These are phyloP conservation scores for Talaromyces stipitatus DNA, from an alignment of 495 filamentous ascomycete genomes.

Conservation along the genomic window DNA sequence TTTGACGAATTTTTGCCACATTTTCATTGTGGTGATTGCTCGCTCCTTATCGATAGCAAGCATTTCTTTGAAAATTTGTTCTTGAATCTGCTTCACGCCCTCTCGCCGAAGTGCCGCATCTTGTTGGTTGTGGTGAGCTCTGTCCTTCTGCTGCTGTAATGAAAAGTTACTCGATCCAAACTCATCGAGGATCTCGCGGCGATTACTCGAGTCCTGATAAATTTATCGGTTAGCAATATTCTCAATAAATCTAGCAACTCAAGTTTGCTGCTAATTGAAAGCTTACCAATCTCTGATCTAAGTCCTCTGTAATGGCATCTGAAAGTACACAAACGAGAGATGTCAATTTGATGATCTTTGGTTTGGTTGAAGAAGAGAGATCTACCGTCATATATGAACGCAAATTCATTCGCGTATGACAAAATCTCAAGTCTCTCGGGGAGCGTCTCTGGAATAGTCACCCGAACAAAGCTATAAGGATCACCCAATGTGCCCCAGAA, in stretches of 20 bases:
- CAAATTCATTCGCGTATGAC: background rate
- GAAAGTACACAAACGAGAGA: background rate
- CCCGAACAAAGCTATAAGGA: background rate
- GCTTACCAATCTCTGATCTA: background rate
- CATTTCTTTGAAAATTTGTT: conserved; percentile 13
- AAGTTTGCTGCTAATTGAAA: background rate
- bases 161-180: background rate
- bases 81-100: conserved; percentile 8
- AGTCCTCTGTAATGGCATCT: background rate
- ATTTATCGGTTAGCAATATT: background rate
- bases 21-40: conserved; percentile 11
- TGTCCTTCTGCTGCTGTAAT: background rate
- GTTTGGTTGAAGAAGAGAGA: background rate
- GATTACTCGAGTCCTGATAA: background rate
- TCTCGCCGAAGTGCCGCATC: background rate
- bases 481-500: conserved; percentile 1
- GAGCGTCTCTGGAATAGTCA: conserved; percentile 1
- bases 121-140: background rate
- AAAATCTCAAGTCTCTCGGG: background rate
- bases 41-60: conserved; percentile 14
- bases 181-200: background rate
- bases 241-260: background rate
- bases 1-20: conserved; percentile 16
- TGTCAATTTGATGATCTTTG: background rate
- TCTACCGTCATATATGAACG: background rate